phyloP scores from a whole-genome alignment of 768 basidiomycete species.

The Plicaturopsis crispa region DNA sequence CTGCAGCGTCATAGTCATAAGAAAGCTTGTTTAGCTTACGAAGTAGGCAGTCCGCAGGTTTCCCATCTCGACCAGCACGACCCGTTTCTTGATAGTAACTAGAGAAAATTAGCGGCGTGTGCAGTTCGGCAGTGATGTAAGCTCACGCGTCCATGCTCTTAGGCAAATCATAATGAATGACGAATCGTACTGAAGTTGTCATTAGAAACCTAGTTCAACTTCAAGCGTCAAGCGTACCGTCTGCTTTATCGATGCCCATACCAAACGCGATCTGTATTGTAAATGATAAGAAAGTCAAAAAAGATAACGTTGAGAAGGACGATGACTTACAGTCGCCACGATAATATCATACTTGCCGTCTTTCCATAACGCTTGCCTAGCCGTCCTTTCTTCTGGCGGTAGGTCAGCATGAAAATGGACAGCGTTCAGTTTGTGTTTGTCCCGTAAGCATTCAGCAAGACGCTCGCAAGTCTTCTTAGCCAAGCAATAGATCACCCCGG shows the following conservation, averaged over 20 bases:
- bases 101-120: constrained; percentile 6
- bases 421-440: constrained; percentile 51
- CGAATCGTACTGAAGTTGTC: constrained; percentile 65
- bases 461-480: constrained; percentile 72
- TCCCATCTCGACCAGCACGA: constrained; percentile 88
- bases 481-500: constrained; percentile 83
- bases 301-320: background rate
- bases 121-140: background rate
- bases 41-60: constrained; percentile 77
- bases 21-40: constrained; percentile 42
- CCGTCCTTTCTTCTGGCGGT: constrained; percentile 49
- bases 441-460: constrained; percentile 60
- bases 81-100: constrained; percentile 97
- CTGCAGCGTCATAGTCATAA: background rate
- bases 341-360: constrained; percentile 67
- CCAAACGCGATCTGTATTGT: constrained; percentile 88
- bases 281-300: background rate
- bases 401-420: constrained; percentile 86
- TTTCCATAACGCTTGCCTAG: constrained; percentile 69
- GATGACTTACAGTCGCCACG: constrained; percentile 74
- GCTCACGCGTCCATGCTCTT: constrained; percentile 76
- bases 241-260: constrained; percentile 91
- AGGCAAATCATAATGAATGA: constrained; percentile 83
- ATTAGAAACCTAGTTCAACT: background rate
- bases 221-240: constrained; percentile 37